phyloP scores from a whole-genome alignment of 2,329 filamentous ascomycete genomes.

The Microascus cirrosus region DNA sequence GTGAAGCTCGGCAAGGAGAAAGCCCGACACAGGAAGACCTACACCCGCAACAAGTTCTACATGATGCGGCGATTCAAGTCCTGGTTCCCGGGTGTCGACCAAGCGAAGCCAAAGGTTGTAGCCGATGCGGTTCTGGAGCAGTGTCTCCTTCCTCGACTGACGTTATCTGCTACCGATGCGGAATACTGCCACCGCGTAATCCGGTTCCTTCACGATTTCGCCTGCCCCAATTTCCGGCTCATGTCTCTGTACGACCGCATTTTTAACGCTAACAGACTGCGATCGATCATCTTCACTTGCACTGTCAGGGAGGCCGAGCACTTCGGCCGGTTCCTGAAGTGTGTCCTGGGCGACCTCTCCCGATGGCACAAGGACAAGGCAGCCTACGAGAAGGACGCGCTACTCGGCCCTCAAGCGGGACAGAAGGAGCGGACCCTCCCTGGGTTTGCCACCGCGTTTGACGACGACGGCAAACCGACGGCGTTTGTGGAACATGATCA shows the following conservation, averaged over 20 bases:
- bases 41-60: constrained; percentile 35
- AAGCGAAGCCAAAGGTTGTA: constrained; percentile 44
- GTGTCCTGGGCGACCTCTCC: constrained; percentile 67
- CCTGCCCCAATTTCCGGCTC: constrained; percentile 77
- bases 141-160: constrained; percentile 79
- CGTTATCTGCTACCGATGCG: constrained; percentile 76
- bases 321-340: constrained; percentile 80
- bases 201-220: constrained; percentile 75
- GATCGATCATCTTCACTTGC: constrained; percentile 76
- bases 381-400: constrained; percentile 71
- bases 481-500: constrained; percentile 72
- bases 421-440: constrained; percentile 44
- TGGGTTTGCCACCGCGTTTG: constrained; percentile 68
- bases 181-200: constrained; percentile 83
- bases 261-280: constrained; percentile 72
- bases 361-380: constrained; percentile 72
- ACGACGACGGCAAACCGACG: constrained; percentile 55
- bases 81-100: constrained; percentile 60
- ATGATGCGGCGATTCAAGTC: constrained; percentile 63
- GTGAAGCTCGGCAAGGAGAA: constrained; percentile 9
- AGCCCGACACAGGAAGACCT: constrained; percentile 7
- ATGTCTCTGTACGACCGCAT: constrained; percentile 74
- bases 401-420: constrained; percentile 22
- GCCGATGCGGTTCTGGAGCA: constrained; percentile 76
- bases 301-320: constrained; percentile 88